These are phyloP conservation scores for Pseudocercospora macadamiae DNA, from an alignment of 2,329 filamentous ascomycete genomes.

Conservation along the genomic window DNA sequence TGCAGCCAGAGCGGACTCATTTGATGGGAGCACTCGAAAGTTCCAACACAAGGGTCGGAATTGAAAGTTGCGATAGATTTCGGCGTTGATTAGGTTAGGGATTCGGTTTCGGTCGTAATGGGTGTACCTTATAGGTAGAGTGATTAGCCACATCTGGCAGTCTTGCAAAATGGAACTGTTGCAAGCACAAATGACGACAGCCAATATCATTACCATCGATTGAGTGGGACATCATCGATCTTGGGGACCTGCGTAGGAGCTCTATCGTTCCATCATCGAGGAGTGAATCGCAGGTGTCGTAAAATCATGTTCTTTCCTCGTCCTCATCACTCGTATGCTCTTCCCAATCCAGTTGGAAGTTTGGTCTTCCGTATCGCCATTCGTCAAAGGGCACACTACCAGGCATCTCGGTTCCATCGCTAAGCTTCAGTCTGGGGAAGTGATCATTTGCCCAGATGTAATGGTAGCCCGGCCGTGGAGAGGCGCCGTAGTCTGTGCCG, in stretches of 20 bases:
- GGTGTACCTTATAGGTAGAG: not conserved
- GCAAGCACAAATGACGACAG: no score
- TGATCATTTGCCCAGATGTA: slow-evolving; percentile 47
- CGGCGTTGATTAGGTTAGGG: no score
- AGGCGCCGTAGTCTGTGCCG: slow-evolving; percentile 32
- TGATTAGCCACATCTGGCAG: not conserved
- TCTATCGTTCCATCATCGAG: not conserved
- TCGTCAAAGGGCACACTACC: slow-evolving; percentile 45
- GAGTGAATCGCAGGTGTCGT: not conserved
- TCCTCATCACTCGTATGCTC: not conserved
- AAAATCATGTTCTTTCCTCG: not conserved
- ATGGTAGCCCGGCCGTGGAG: slow-evolving; percentile 36
- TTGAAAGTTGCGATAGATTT: no score
- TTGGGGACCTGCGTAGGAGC: no score
- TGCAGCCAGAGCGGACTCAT: not conserved
- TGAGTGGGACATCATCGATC: no score
- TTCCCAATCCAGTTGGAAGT: slow-evolving; percentile 34
- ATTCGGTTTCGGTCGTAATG: not conserved
- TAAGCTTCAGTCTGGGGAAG: slow-evolving; percentile 50
- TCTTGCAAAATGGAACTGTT: not conserved
- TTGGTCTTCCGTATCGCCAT: slow-evolving; percentile 38
- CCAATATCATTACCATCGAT: no score
- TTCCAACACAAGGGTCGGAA: no score
- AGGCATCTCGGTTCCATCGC: slow-evolving; percentile 52
- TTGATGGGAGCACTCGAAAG: no score